A percentile compares a stretch with the other conserved stretches of the same genome.
These are phyloP conservation scores for Alternaria angustiovoidea DNA, from an alignment of 2,329 filamentous ascomycete species.

Conservation along the genomic window DNA sequence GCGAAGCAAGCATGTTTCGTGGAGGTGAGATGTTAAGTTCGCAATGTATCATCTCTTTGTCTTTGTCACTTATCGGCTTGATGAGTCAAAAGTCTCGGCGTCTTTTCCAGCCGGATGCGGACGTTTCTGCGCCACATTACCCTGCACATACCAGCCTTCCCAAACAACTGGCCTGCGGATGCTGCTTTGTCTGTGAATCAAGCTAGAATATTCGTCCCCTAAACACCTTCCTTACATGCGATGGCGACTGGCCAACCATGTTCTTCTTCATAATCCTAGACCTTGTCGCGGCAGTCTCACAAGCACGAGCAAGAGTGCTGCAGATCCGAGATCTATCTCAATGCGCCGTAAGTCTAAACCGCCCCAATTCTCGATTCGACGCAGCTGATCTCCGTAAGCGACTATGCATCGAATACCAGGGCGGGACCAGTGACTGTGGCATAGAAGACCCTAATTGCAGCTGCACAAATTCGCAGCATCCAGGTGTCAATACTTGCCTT, in stretches of 20 bases:
- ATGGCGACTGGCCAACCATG: neutral
- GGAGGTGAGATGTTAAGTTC: rapidly evolving
- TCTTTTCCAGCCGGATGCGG: neutral
- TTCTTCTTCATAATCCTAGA: neutral
- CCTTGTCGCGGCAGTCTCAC: neutral
- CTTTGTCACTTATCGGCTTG: neutral
- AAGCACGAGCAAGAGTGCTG: neutral
- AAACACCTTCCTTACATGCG: neutral
- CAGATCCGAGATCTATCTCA: neutral
- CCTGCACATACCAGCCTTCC: neutral
- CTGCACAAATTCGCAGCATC: neutral
- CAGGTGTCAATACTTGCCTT: neutral
- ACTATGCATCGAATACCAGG: neutral
- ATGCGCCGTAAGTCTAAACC: neutral
- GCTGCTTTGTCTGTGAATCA: neutral
- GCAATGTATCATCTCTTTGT: neutral
- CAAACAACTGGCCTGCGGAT: neutral
- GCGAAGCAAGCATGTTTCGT: rapidly evolving
- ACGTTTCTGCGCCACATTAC: neutral
- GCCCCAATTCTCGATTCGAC: neutral
- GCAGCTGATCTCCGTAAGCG: neutral
- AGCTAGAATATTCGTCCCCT: neutral
- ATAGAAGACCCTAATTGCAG: neutral
- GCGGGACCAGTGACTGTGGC: neutral
- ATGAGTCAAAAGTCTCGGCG: neutral